Base-by-base conservation (phyloP, 2,329 filamentous ascomycete genomes). In the Botrytis sinoallii region DNA sequence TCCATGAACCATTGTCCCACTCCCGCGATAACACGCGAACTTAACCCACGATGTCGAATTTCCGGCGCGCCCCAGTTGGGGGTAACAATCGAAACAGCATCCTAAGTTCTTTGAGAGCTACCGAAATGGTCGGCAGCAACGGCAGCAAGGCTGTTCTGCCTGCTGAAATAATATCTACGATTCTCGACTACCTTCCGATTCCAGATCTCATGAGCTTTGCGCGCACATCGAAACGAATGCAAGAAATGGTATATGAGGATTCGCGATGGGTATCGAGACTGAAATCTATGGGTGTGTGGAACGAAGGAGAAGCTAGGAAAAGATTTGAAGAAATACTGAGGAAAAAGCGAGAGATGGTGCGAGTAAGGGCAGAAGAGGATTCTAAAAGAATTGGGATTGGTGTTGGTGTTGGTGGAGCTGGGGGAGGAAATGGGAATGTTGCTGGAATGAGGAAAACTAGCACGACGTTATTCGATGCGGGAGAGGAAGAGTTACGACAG, bases 161-260 rank as follows among this genome's bases (percentile, higher is more conserved):
- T 76, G 94, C 81, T 93, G 95, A 98, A 84, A 93, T 98, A 77
- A 89, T 98, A 78, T 92, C 92, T 44, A 88, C 90, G 0, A 94
- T 99, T 77, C 88, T 99, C 80, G 94, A 98, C 81, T 94, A 97
- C 84, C 89, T 98, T 57, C 92, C 93, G 57, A 88, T 97, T 42
- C 85, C 91, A 75, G 95, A 98, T 82, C 91, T 97, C 79, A 88
- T 98, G 81, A 90, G 90, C 77, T 95, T 94, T 81, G 95, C 96
- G 63, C 91, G 92, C 76, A 91, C 93, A 38, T 97, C 94, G 74
- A 92, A 89, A 80, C 92, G 93, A 75, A 89, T 98, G 87, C 92
- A 92, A 81, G 96, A 99, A 84, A 99, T 99, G 95, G 95, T 98
- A 4, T 99, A 98, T 83, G 96, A 99, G 82, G 96, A 99, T 82